phyloP scores from a whole-genome alignment of 148 eudicot species.

The Rhododendron ovatum region DNA sequence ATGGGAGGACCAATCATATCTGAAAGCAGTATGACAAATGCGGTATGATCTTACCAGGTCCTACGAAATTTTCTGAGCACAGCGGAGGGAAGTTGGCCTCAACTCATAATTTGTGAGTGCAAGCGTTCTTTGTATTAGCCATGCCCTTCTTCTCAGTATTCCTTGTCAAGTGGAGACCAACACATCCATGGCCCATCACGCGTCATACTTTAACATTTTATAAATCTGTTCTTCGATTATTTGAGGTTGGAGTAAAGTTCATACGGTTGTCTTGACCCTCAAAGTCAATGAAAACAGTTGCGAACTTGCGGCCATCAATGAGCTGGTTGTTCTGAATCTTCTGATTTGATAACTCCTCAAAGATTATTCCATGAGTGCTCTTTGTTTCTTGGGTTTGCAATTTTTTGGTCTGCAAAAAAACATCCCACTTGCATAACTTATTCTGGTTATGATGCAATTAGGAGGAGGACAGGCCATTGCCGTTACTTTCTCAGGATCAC shows the following conservation, averaged over 20 bases:
- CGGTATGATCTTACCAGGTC: neutral
- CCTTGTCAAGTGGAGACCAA: neutral
- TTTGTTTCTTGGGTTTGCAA: neutral
- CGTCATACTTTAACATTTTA: neutral
- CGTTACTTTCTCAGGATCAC: neutral
- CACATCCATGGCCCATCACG: neutral
- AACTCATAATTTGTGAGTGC: neutral
- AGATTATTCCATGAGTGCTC: neutral
- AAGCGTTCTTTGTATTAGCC: neutral
- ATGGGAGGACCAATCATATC: neutral
- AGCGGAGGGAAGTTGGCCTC: neutral
- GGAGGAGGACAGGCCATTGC: neutral
- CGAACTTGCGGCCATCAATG: neutral
- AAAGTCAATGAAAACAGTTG: neutral
- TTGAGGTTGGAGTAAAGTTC: neutral
- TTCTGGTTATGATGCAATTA: neutral
- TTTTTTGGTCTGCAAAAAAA: neutral
- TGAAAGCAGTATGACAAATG: neutral
- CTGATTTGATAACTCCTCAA: neutral
- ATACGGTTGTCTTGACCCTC: neutral
- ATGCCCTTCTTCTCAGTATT: neutral
- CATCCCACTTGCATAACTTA: neutral
- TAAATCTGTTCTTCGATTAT: neutral
- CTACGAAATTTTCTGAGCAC: neutral
- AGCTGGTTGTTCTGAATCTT: neutral